phyloP scores from a whole-genome alignment of 2,329 filamentous ascomycete genomes.

The Emericellopsis atlantica region DNA sequence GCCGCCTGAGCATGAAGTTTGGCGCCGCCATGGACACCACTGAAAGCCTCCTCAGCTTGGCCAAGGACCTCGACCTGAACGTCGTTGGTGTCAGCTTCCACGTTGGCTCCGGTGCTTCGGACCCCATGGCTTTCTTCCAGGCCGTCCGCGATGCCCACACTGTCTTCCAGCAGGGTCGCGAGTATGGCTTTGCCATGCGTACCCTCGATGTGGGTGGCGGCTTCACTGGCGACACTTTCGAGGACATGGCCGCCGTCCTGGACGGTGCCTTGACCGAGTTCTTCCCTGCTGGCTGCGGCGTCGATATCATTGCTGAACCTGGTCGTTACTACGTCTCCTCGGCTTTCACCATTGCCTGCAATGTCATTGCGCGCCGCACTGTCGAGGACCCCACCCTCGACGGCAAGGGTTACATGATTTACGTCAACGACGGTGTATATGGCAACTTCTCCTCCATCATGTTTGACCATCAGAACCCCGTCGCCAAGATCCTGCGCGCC shows the following conservation, averaged over 20 bases:
- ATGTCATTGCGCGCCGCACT: constrained; percentile 89
- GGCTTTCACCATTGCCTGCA: constrained; percentile 89
- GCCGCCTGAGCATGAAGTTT: constrained; percentile 94
- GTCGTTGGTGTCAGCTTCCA: constrained; percentile 97
- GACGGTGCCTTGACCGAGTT: constrained; percentile 71
- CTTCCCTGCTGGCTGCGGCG: constrained; percentile 59
- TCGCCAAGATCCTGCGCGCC: constrained; percentile 66
- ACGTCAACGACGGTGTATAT: constrained; percentile 94
- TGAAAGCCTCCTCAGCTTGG: constrained; percentile 62
- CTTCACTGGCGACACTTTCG: constrained; percentile 84
- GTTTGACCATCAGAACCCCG: constrained; percentile 92
- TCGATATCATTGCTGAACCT: constrained; percentile 89
- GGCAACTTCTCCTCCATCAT: constrained; percentile 99
- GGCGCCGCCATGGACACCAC: constrained; percentile 81
- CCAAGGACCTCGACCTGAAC: constrained; percentile 72
- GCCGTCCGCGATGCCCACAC: constrained; percentile 79
- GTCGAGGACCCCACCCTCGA: constrained; percentile 57
- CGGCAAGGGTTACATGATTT: constrained; percentile 81
- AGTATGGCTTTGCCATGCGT: constrained; percentile 67
- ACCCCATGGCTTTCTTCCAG: constrained; percentile 82
- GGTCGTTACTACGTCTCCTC: constrained; percentile 91
- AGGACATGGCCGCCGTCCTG: constrained; percentile 75
- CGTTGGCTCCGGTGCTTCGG: constrained; percentile 89
- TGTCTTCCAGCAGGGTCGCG: constrained; percentile 76
- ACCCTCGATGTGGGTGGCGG: constrained; percentile 91